Base-by-base conservation (phyloP, 345 rosid species). In the Aquilaria malaccensis region DNA sequence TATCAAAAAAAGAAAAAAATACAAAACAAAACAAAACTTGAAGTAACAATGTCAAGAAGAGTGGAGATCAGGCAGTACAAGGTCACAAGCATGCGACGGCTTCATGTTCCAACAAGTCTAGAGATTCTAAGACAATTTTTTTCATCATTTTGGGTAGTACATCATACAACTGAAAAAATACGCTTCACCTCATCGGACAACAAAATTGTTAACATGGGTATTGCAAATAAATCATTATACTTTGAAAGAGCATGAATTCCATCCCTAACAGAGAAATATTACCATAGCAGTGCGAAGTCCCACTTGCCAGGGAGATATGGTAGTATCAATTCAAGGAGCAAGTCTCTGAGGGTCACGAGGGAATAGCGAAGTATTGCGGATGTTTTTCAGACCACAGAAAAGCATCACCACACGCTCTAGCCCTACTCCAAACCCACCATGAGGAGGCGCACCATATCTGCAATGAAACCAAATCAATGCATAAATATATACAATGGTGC, bases 391-490 rank as follows among this genome's bases (percentile, higher is more conserved):
- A 6, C 81, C 95, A 29, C 85, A 87, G 68, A 85, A 93, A 11
- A 89, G 83, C 97, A 93, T 93, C 6, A 93, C 90, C 53, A 89
- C 92, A 7, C 92, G 83, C 73, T 93, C 97, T 70, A 90, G 57
- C 15, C 95, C 97, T 15, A 76, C 90, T 50, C 97, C 92, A 30
- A 93, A 90, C 9, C 97, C 96, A n/a, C 95, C 98, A 30, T 89
- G 98, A 0, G 87, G 96, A 46, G 98, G 86, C 3, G 84, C 89
- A 37, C 97, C 97, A 48, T 83, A 87, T 72, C 93, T 92, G 77
- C 50, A 63, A 54, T 49, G 52, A 22, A 66, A 30, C 49, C 61
- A 66, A 60, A 7, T 30, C 51, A 46, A 29, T 10, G 50, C 60
- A 49, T 14, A 46, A 52, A 47, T 9, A 55, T 2, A 22, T 45